Base-by-base conservation (phyloP, 2,329 filamentous ascomycete genomes). In the Diplocarpon rosae region DNA sequence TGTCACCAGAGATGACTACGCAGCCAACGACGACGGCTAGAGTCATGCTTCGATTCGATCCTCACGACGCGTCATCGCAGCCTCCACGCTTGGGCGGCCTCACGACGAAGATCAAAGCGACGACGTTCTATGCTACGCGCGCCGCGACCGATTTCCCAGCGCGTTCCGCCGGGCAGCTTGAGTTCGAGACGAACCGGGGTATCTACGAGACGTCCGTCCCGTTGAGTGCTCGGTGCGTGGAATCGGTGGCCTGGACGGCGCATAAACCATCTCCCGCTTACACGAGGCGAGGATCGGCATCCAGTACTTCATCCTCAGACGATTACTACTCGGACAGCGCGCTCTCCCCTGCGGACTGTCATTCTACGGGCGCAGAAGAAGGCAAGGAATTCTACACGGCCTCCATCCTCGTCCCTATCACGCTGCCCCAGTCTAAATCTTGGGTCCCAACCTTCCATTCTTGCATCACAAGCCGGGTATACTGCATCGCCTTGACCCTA, bases 361-460 rank as follows among this genome's bases (percentile, higher is more conserved):
- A 24, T 3, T 24, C 40, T n/a, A 27, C 45, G 7, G 28, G 36
- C 12, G 33, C 43, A 11, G 39, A 46, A 36, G 32, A 48, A 5
- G 35, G 35, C 16, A 43, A 44, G 16, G 29, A 41, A 9, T 56
- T 56, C 62, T 85, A 81, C 62, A 78, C 75, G 2, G 70, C 79
- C 6, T 67, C 67, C n/a, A 65, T 85, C 30, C 59, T 81, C 1
- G 72, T 84, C 1, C 81, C 81, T 0, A 65, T 85, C 55, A 70
- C 71, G 1, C 68, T 83, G 0, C 80, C 81, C 1, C 56, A 59
- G n/a, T 66, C 66, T 50, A 82, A 80, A 53, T 65, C 70, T 20
- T 82, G 82, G 59, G 64, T 82, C 15, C 82, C 81, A 1, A 80
- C 79, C 2, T 86, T 85, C 64, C 77, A 84, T 65, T 71, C 73